These are phyloP conservation scores for Bipolaris cookei DNA, from an alignment of 2,329 filamentous ascomycete species.

Conservation along the genomic window DNA sequence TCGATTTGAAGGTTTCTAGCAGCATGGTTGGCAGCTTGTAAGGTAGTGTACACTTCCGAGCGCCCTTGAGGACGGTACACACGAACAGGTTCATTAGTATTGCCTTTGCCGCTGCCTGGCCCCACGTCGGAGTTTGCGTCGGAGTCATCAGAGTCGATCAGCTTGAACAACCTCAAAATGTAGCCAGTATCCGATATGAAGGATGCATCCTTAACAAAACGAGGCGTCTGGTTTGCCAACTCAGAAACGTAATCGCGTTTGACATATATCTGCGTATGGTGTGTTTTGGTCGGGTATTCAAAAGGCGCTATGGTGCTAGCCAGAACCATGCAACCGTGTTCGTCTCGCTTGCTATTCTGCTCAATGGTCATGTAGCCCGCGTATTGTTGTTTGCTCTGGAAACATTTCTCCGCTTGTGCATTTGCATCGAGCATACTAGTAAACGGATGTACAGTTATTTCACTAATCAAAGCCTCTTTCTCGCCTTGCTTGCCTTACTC, in stretches of 20 bases:
- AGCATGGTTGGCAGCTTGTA: conserved; percentile 34
- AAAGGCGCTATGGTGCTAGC: conserved; percentile 14
- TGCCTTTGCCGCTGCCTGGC: not conserved
- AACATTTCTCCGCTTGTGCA: conserved; percentile 18
- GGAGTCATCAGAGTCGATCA: conserved; percentile 13
- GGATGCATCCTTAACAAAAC: conserved; percentile 3
- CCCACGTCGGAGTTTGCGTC: not conserved
- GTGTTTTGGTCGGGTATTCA: conserved; percentile 17
- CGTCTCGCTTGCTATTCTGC: conserved; percentile 13
- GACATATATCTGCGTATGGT: conserved; percentile 28
- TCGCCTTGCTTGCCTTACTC: conserved; percentile 5
- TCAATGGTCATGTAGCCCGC: conserved; percentile 9
- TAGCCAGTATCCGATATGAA: conserved; percentile 31
- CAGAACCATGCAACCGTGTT: conserved; percentile 17
- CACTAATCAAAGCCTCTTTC: not conserved
- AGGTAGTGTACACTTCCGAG: conserved; percentile 32
- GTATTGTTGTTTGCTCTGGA: conserved; percentile 10
- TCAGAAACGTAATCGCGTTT: conserved; percentile 20
- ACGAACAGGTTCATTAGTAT: conserved; percentile 3
- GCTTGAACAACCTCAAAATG: conserved; percentile 29
- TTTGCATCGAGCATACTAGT: conserved; percentile 28
- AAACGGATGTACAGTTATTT: conserved; percentile 15
- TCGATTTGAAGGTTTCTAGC: conserved; percentile 35
- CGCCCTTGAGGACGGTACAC: conserved; percentile 17
- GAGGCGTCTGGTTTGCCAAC: conserved; percentile 14